phyloP scores from a whole-genome alignment of 164 flowering plant species.

The Stephania yunnanensis region DNA sequence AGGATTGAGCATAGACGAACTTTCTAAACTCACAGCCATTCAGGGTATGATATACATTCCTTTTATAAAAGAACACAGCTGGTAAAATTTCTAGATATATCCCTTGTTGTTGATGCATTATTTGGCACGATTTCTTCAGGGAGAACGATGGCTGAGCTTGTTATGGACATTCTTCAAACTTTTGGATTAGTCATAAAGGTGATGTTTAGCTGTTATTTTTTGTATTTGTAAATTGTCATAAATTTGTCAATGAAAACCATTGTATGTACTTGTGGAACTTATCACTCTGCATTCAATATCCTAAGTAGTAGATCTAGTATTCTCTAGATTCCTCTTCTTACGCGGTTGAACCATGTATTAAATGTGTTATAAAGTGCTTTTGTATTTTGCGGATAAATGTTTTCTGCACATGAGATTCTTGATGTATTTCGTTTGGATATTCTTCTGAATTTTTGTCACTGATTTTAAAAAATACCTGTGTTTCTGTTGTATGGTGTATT shows the following conservation, averaged over 20 bases:
- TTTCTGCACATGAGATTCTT: background rate
- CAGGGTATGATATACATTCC: constrained; percentile 32
- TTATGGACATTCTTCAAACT: constrained; percentile 60
- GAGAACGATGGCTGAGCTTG: constrained; percentile 30
- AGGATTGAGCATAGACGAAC: constrained; percentile 60
- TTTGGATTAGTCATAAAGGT: constrained; percentile 74
- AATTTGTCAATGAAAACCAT: background rate
- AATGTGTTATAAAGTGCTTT: background rate
- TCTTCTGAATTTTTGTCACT: background rate
- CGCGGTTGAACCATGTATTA: background rate
- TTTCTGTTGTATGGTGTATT: background rate
- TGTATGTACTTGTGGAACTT: background rate
- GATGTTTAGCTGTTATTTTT: constrained; percentile 8
- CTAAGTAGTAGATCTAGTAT: background rate
- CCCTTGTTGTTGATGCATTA: background rate
- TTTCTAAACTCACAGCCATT: constrained; percentile 28
- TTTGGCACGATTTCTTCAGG: constrained; percentile 27
- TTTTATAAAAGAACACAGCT: background rate
- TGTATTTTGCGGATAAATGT: background rate
- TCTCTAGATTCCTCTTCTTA: background rate
- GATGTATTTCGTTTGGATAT: background rate
- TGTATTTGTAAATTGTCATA: background rate
- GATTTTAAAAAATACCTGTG: background rate
- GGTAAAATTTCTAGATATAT: background rate
- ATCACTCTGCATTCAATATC: background rate